These are phyloP conservation scores for Styphnolobium japonicum DNA, from an alignment of 306 rosid genomes.

Conservation along the genomic window DNA sequence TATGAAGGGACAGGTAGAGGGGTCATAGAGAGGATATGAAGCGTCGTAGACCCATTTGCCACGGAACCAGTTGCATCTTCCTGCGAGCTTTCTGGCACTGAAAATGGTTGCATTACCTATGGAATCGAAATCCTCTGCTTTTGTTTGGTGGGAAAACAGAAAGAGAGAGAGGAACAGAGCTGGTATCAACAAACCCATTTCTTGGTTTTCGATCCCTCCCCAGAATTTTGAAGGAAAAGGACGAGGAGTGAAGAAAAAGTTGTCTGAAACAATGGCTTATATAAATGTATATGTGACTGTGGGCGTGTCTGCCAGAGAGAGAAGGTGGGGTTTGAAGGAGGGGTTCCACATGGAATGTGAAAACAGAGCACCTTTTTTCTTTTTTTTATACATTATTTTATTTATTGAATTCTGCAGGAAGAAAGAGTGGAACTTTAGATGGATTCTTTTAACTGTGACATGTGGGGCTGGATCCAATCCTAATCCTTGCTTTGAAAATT, in stretches of 20 bases:
- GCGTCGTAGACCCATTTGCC: conserved; percentile 85
- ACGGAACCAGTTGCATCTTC: conserved; percentile 57
- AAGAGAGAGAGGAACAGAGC: conserved; percentile 30
- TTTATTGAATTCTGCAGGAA: conserved; percentile 7
- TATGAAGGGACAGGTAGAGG: conserved; percentile 79
- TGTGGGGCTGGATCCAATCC: conserved; percentile 52
- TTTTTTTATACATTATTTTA: neutral
- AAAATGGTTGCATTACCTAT: conserved; percentile 14
- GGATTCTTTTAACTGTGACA: conserved; percentile 25
- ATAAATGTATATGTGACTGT: conserved; percentile 33
- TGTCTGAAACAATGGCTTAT: conserved; percentile 41
- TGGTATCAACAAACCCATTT: conserved; percentile 56
- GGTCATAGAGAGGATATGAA: conserved; percentile 71
- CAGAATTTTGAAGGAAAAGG: conserved; percentile 18
- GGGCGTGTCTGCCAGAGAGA: neutral
- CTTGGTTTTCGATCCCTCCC: conserved; percentile 51
- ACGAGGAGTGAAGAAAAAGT: conserved; percentile 40
- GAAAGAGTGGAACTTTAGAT: conserved; percentile 7
- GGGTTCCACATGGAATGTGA: conserved; percentile 36
- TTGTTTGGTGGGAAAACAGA: conserved; percentile 44
- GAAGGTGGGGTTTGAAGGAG: neutral
- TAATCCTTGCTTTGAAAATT: conserved; percentile 28
- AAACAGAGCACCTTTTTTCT: neutral
- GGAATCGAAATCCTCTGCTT: conserved; percentile 34
- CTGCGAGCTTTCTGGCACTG: conserved; percentile 45